Percentiles rank a stretch among this genome's conserved stretches.
phyloP scores from a whole-genome alignment of 2,329 filamentous ascomycete genomes.

The Ascochyta pisi region DNA sequence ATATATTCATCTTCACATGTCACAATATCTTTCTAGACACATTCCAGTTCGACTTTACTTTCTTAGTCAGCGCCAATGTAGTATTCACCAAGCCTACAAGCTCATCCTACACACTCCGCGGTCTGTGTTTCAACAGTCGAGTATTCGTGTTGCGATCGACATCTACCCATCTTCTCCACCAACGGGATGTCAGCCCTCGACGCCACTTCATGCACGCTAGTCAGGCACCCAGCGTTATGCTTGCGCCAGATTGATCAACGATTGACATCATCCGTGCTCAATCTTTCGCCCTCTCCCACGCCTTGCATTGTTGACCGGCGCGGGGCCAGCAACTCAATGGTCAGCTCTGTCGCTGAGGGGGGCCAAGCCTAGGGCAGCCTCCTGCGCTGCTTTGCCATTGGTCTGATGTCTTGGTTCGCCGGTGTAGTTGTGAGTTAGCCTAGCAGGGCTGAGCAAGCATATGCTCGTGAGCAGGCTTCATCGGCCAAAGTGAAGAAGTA shows the following conservation, averaged over 20 bases:
- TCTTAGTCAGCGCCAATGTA: not conserved
- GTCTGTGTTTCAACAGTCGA: not conserved
- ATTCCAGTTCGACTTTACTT: not conserved
- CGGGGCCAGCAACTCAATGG: not conserved
- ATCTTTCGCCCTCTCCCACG: not conserved
- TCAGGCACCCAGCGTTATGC: conserved; percentile 14
- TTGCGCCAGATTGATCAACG: conserved; percentile 2
- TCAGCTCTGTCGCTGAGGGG: not conserved
- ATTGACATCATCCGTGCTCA: conserved; percentile 12
- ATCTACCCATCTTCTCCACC: not conserved
- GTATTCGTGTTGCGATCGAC: conserved; percentile 1
- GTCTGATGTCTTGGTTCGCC: not conserved
- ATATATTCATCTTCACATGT: not conserved
- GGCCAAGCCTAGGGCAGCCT: not conserved
- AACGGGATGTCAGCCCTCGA: conserved; percentile 1
- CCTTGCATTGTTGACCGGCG: conserved; percentile 8
- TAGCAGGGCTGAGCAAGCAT: conserved; percentile 15
- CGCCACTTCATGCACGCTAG: conserved; percentile 6
- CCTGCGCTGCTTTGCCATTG: conserved; percentile 3
- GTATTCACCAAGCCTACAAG: not conserved
- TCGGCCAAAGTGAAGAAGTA: not conserved
- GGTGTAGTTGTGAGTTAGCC: conserved; percentile 13
- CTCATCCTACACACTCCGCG: not conserved
- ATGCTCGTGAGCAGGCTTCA: conserved; percentile 3
- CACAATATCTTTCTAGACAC: not conserved